Base-by-base conservation (phyloP, 2,329 filamentous ascomycete species). In the Phoma sp. region DNA sequence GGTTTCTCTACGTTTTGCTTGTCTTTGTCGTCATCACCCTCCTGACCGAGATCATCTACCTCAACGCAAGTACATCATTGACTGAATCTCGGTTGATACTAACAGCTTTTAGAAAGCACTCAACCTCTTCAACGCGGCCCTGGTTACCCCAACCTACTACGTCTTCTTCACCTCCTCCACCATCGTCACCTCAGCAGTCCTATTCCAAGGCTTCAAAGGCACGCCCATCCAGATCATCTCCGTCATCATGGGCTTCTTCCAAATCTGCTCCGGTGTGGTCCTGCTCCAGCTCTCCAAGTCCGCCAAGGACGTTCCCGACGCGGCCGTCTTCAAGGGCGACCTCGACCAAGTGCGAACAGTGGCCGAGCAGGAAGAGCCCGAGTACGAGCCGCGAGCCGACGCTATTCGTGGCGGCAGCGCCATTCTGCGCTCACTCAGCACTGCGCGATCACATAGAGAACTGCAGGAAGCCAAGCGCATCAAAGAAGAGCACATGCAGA, bases 111-210 rank as follows among this genome's bases (percentile, higher is more conserved):
- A 98, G 93, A 99, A 99, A 97, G 95, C 95, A 5, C 83, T 98
- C 51, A 98, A 99, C 71, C 77, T 99, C 42, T 98, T 93, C 82
- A 98, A 99, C 69, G 95, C 95, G 30, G 93, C 95, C 7, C 84
- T 99, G 61, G 95, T 99, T 55, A 99, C 95, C 0, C 95, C 95
- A 0, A 99, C 95, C 2, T 99, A 99, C 78, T 99, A 99, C 74
- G 95, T 99, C 62, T 93, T 96, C 80, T 99, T 99, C 74, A 99
- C 95, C 32, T 96, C 89, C 65, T 90, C 92, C 5, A 98, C 95
- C 17, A 97, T 99, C 62, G 85, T 98, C 64, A 96, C 93, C 5
- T 97, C 93, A 0, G 90, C 93, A 3, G 87, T 99, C 39, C 81
- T 99, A 2, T 98, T 98, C 76, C 88, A 87, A 59, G 95, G 95